Percentiles rank a stretch among this genome's conserved stretches.
Conservation (phyloP, 352 stramenopile species). For the Phytophthora tubulina region DNA sequence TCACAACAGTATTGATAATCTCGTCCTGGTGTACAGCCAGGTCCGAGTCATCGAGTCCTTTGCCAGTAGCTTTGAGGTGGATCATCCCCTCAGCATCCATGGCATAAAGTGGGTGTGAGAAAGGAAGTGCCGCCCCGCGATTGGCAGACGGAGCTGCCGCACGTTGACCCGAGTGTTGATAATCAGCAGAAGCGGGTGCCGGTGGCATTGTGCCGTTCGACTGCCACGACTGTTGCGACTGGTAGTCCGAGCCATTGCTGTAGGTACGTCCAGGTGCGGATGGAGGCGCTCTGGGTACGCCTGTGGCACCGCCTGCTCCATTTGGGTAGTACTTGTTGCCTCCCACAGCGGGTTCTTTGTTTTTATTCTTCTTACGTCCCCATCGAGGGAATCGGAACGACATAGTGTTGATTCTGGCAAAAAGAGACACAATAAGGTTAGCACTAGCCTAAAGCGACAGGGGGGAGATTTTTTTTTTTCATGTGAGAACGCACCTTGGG, state of each 20-base stretch:
- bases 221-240: slow-evolving; percentile 44
- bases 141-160: slow-evolving; percentile 15
- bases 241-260: slow-evolving; percentile 52
- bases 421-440: slow-evolving; percentile 2
- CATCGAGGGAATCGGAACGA: slow-evolving; percentile 79
- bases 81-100: slow-evolving; percentile 90
- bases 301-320: slow-evolving; percentile 11
- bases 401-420: slow-evolving; percentile 44
- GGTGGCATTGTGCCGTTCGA: slow-evolving; percentile 34
- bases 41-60: slow-evolving; percentile 83
- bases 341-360: slow-evolving; percentile 40
- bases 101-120: slow-evolving; percentile 82
- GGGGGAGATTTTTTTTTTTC: neutral
- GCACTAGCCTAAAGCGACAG: slow-evolving; percentile 16
- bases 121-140: slow-evolving; percentile 57
- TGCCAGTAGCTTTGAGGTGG: slow-evolving; percentile 86
- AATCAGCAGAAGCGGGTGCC: slow-evolving; percentile 24
- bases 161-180: slow-evolving; percentile 7
- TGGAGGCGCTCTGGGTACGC: slow-evolving; percentile 45
- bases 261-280: slow-evolving; percentile 57
- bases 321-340: slow-evolving; percentile 58
- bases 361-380: slow-evolving; percentile 79
- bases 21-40: slow-evolving; percentile 90
- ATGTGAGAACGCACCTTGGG: slow-evolving; percentile 3
- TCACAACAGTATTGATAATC: slow-evolving; percentile 88